Percentiles rank a stretch among this genome's conserved stretches.
These are phyloP conservation scores for Exserohilum rostratum DNA, from an alignment of 2,329 filamentous ascomycete genomes.

Conservation along the genomic window DNA sequence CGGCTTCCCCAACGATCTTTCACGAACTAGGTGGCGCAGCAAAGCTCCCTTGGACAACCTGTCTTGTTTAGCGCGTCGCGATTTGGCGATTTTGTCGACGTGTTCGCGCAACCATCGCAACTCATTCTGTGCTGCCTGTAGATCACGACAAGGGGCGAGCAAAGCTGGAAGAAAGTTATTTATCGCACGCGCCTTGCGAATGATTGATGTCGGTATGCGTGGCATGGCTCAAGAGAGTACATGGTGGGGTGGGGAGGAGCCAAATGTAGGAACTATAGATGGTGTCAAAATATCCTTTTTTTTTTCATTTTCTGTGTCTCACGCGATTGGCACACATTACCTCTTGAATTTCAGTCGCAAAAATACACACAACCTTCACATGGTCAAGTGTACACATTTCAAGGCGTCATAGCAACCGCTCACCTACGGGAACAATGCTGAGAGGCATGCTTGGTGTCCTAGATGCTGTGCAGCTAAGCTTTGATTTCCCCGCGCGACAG, in stretches of 20 bases:
- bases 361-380: too few relatives aligned
- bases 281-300: background rate
- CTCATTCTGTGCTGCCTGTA: slow-evolving; percentile 70
- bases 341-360: too few relatives aligned
- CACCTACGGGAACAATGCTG: too few relatives aligned
- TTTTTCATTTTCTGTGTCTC: background rate
- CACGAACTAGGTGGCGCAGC: slow-evolving; percentile 31
- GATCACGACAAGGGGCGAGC: slow-evolving; percentile 67
- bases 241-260: slow-evolving; percentile 1
- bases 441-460: background rate
- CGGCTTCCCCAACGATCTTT: slow-evolving; percentile 69
- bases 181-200: slow-evolving; percentile 60
- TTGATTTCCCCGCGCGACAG: slow-evolving; percentile 10
- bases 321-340: background rate
- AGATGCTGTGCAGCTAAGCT: slow-evolving; percentile 8
- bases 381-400: too few relatives aligned
- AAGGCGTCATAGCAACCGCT: too few relatives aligned
- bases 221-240: slow-evolving; percentile 50
- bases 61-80: slow-evolving; percentile 27
- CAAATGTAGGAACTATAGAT: too few relatives aligned
- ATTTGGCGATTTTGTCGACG: slow-evolving; percentile 37
- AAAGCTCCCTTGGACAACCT: slow-evolving; percentile 26
- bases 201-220: slow-evolving; percentile 64
- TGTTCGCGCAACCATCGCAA: slow-evolving; percentile 75
- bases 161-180: slow-evolving; percentile 65